A percentile compares a stretch with the other conserved stretches of the same genome.
These are phyloP conservation scores for Colletotrichum sp. DNA, from an alignment of 2,329 filamentous ascomycete species.

Conservation along the genomic window DNA sequence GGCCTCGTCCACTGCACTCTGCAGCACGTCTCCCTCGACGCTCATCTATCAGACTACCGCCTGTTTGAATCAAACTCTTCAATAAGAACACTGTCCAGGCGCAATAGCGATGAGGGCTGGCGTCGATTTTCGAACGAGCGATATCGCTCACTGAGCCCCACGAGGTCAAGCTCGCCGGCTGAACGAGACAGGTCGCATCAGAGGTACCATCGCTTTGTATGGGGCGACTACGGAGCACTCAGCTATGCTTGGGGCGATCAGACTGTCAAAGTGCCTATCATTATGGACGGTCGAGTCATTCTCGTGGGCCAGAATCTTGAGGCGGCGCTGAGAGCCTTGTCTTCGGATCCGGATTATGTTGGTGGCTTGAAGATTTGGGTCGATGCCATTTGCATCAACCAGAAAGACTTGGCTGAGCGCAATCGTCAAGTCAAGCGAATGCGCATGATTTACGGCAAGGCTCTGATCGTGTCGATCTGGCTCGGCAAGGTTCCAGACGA, in stretches of 20 bases:
- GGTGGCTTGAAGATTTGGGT: conserved; percentile 19
- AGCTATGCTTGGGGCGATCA: conserved; percentile 12
- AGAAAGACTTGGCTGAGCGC: conserved; percentile 20
- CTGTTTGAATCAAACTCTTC: not conserved
- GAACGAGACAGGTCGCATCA: not conserved
- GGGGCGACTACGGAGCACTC: conserved; percentile 11
- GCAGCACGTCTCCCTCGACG: conserved; percentile 3
- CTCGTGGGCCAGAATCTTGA: conserved; percentile 4
- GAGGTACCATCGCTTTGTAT: conserved; percentile 5
- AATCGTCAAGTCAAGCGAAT: conserved; percentile 23
- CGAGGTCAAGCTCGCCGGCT: not conserved
- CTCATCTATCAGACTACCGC: not conserved
- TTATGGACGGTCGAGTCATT: not conserved
- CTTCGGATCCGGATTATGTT: conserved; percentile 1
- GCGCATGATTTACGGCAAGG: conserved; percentile 18
- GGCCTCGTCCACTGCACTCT: conserved; percentile 7
- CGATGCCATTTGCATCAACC: conserved; percentile 27
- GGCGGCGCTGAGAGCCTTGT: not conserved
- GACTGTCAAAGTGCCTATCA: not conserved
- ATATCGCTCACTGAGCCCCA: not conserved
- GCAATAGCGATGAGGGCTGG: conserved; percentile 8
- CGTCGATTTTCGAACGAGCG: conserved; percentile 2
- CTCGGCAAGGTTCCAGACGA: conserved; percentile 9
- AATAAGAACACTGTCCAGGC: not conserved
- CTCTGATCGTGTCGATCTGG: conserved; percentile 19